These are phyloP conservation scores for Pseudogymnoascus sp. DNA, from an alignment of 2,329 filamentous ascomycete genomes.

Conservation along the genomic window DNA sequence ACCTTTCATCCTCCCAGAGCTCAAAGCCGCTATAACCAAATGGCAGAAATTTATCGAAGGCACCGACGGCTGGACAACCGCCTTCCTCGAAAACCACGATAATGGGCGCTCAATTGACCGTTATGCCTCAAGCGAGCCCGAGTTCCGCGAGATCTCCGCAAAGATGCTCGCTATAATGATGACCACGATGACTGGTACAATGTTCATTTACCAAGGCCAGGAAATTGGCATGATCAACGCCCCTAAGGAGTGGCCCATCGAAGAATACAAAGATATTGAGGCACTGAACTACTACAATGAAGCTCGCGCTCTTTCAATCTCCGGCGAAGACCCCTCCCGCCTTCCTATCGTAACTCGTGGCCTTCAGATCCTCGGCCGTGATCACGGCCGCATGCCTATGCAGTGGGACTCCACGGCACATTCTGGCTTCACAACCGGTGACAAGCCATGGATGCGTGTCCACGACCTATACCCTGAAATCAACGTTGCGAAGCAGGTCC, in stretches of 20 bases:
- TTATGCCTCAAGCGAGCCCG: conserved; percentile 28
- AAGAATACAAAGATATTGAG: conserved; percentile 45
- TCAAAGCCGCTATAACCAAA: conserved; percentile 42
- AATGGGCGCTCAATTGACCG: conserved; percentile 50
- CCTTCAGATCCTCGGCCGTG: conserved; percentile 54
- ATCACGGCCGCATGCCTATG: conserved; percentile 63
- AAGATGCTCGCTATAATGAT: conserved; percentile 49
- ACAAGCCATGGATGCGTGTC: conserved; percentile 54
- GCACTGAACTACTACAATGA: conserved; percentile 43
- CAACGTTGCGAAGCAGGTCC: conserved; percentile 50
- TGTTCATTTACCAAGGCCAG: conserved; percentile 55
- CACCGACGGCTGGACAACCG: conserved; percentile 52
- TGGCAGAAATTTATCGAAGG: conserved; percentile 48
- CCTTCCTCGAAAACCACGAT: conserved; percentile 60
- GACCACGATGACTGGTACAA: conserved; percentile 45
- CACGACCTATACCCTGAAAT: conserved; percentile 47
- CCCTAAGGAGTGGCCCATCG: conserved; percentile 45
- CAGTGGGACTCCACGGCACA: conserved; percentile 53
- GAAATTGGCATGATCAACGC: conserved; percentile 55
- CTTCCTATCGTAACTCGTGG: conserved; percentile 23
- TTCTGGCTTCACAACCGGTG: conserved; percentile 54
- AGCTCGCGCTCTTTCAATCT: conserved; percentile 40
- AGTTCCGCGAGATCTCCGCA: conserved; percentile 27
- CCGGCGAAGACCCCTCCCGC: conserved; percentile 14
- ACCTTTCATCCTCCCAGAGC: conserved; percentile 39